Evolutionary conservation across 352 stramenopile species (phyloP).

Genomic region (Hyphochytrium catenoides): DNA sequence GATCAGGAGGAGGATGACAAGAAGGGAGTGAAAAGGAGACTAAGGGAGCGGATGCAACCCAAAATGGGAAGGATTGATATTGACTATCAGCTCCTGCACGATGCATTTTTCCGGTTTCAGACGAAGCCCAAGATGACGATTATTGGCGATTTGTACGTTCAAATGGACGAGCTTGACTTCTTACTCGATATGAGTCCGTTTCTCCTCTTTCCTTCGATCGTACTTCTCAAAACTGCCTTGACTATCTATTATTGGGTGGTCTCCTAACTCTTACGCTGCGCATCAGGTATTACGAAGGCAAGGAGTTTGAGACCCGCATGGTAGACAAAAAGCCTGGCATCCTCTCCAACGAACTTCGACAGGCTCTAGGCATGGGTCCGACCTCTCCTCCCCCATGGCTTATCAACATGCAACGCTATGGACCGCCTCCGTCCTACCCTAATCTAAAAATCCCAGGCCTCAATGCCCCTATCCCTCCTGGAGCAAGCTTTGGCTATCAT

Average conservation of each 20-base stretch:
- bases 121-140: constrained; percentile 80
- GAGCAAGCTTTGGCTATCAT: constrained; percentile 86
- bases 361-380: constrained; percentile 81
- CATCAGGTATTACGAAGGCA: constrained; percentile 95
- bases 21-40: constrained; percentile 73
- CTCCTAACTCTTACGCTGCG: no score
- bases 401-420: constrained; percentile 95
- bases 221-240: not conserved
- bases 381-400: constrained; percentile 85
- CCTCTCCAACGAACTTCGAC: constrained; percentile 47
- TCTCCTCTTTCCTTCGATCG: no score
- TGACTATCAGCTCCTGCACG: constrained; percentile 90
- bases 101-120: constrained; percentile 97
- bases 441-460: constrained; percentile 88
- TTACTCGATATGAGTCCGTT: constrained; percentile 2
- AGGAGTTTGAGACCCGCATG: constrained; percentile 79
- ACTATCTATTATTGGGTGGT: no score
- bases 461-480: constrained; percentile 82
- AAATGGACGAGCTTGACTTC: constrained; percentile 16
- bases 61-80: constrained; percentile 94
- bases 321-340: constrained; percentile 67
- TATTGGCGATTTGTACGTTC: constrained; percentile 40
- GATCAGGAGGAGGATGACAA: constrained; percentile 58
- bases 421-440: constrained; percentile 84
- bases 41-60: constrained; percentile 71